phyloP scores from a whole-genome alignment of 257 asterid species.

The Salvia hispanica region DNA sequence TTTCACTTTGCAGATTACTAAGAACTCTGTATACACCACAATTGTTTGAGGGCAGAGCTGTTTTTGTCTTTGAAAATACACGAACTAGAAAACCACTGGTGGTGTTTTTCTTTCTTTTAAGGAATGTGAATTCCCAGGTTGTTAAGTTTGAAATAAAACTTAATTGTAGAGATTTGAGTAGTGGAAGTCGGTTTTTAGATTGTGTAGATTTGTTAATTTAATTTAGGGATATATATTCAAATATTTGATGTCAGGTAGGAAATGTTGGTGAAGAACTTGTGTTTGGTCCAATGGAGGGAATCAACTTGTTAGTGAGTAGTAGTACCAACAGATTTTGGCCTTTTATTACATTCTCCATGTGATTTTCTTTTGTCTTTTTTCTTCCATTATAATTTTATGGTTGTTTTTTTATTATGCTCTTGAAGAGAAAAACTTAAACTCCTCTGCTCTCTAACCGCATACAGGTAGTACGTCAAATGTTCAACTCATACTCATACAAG shows the following conservation, averaged over 20 bases:
- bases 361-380: conserved; percentile 50
- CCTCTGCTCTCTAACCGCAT: not conserved
- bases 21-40: conserved; percentile 12
- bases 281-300: conserved; percentile 30
- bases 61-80: conserved; percentile 31
- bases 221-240: conserved; percentile 30
- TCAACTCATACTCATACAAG: conserved; percentile 26
- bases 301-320: conserved; percentile 28
- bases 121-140: conserved; percentile 22
- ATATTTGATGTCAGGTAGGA: not conserved
- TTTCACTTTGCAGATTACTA: conserved; percentile 45
- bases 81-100: conserved; percentile 40
- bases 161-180: conserved; percentile 13
- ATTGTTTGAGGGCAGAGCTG: conserved; percentile 26
- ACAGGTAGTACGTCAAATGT: conserved; percentile 25
- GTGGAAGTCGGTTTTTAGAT: conserved; percentile 32
- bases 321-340: conserved; percentile 44
- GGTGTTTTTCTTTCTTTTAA: conserved; percentile 5
- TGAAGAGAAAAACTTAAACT: conserved; percentile 22
- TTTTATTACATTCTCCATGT: conserved; percentile 60
- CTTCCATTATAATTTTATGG: conserved; percentile 43
- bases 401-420: conserved; percentile 35
- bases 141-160: conserved; percentile 32
- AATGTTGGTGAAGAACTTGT: conserved; percentile 33
- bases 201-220: conserved; percentile 40